Base-by-base conservation (phyloP, 2,329 filamentous ascomycete genomes). In the Monilinia vaccinii-corymbosi region DNA sequence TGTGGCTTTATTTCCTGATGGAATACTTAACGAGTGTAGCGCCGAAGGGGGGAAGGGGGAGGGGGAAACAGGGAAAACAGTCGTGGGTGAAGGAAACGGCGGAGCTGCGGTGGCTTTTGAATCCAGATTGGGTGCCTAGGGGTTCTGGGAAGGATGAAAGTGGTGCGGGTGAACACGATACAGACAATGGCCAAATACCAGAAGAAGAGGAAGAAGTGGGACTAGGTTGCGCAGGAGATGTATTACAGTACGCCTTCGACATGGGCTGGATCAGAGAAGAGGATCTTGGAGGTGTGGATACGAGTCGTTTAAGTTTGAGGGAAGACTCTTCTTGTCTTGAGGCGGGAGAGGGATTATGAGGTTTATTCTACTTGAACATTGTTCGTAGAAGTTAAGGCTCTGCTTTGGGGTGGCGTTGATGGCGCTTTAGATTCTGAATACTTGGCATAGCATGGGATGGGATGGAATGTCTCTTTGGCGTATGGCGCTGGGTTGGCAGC, bases 1-100 rank as follows among this genome's bases (percentile, higher is more conserved):
- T 87, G 21, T 87, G 84, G 84, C 75, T 87, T 2, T 80, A 81
- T 3, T 86, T 58, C 16, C 6, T 61, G 2, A 40, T 61, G 11
- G 51, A 61, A 14, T 61, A 61, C 40, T 16, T 61, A 8, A 58
- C 52, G n/a, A 21, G n/a, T 6, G 51, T 55, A 6, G 51, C 51
- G 8, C 51, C 38, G 7, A 55, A 55, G 14, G 51, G 51, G 13
- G 51, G 51, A 6, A 55, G 40, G 13, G 51, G 51, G 6, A 44
- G 40, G 8, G 38, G 51, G 0, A 55, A 44, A 23, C 28, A 32
- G 28, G 51, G 51, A 32, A 55, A 31, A 2, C 38, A 55, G 4
- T 25, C 25, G 10, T 55, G 51, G 51, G 3, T 44, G 9, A 55
- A n/a, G 14, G 51, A 55, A 14, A 55, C 38, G 0, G 40, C n/a